Evolutionary conservation across 2,329 filamentous ascomycete species (phyloP).

Genomic region (Fusarium oligoseptatum): DNA sequence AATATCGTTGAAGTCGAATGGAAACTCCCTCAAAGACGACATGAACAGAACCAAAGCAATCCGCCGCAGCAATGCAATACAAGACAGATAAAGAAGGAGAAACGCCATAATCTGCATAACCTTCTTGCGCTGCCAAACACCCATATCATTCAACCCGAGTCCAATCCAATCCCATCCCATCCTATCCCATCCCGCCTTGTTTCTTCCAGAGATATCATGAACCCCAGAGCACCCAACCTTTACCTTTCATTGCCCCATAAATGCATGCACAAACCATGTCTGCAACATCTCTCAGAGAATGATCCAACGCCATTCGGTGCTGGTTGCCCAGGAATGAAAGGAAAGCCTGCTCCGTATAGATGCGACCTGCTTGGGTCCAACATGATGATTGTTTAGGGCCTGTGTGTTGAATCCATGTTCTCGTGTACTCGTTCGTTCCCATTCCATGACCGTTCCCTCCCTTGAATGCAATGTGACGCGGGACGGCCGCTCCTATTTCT

Average conservation of each 20-base stretch:
- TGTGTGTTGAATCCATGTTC: slow-evolving; percentile 42
- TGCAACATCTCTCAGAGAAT: slow-evolving; percentile 20
- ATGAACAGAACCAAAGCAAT: neutral
- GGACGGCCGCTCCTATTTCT: slow-evolving; percentile 38
- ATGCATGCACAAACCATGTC: slow-evolving; percentile 10
- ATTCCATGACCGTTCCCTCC: slow-evolving; percentile 39
- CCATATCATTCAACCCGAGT: slow-evolving; percentile 7
- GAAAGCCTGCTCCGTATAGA: slow-evolving; percentile 30
- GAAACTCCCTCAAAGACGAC: neutral
- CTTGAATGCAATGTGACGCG: slow-evolving; percentile 40
- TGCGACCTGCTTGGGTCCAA: slow-evolving; percentile 26
- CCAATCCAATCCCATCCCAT: slow-evolving; percentile 20
- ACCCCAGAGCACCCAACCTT: slow-evolving; percentile 14
- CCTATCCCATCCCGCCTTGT: slow-evolving; percentile 13
- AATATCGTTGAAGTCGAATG: neutral
- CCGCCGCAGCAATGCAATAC: slow-evolving; percentile 1
- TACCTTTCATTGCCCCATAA: slow-evolving; percentile 12
- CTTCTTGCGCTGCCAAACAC: neutral
- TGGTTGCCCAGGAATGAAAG: slow-evolving; percentile 28
- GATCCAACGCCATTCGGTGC: slow-evolving; percentile 35
- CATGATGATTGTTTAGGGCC: slow-evolving; percentile 32
- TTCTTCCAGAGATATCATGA: neutral
- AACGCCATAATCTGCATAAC: slow-evolving; percentile 18
- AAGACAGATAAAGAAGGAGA: neutral
- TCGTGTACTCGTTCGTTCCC: slow-evolving; percentile 41